These are phyloP conservation scores for Colletotrichum musicola DNA, from an alignment of 2,329 filamentous ascomycete genomes.

Conservation along the genomic window DNA sequence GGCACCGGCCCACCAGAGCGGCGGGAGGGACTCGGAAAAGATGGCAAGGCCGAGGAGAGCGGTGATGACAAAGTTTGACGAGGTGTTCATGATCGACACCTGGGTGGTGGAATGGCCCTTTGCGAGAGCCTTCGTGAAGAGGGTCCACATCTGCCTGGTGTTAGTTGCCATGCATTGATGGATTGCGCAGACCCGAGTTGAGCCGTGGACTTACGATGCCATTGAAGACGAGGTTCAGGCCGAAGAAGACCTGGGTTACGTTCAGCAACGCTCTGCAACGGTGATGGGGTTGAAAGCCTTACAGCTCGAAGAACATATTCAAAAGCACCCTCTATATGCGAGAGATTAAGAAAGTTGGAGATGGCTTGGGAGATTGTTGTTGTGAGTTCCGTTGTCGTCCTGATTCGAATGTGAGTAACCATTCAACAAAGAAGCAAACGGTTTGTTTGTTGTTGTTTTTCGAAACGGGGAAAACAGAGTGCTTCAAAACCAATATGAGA, in stretches of 20 bases:
- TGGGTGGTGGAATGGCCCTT: slow-evolving; percentile 81
- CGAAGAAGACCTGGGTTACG: slow-evolving; percentile 75
- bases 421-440: slow-evolving; percentile 4
- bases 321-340: slow-evolving; percentile 54
- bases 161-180: neutral
- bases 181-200: no score
- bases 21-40: slow-evolving; percentile 78
- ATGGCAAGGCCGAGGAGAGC: slow-evolving; percentile 77
- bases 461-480: no score
- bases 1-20: slow-evolving; percentile 83
- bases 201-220: slow-evolving; percentile 66
- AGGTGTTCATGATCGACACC: slow-evolving; percentile 86
- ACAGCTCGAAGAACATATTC: slow-evolving; percentile 65
- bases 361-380: slow-evolving; percentile 60
- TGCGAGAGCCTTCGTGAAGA: slow-evolving; percentile 84
- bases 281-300: slow-evolving; percentile 44
- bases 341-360: slow-evolving; percentile 59
- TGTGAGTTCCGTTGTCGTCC: slow-evolving; percentile 69
- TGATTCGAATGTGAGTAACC: slow-evolving; percentile 43
- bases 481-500: no score
- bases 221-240: slow-evolving; percentile 80
- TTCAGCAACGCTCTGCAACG: slow-evolving; percentile 11
- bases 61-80: slow-evolving; percentile 84
- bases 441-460: no score
- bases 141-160: slow-evolving; percentile 76